Evolutionary conservation across 1,139 yeast genomes (phyloP), one percentile per base, ranked within the genome.

Genomic region (Yamadazyma triangularis): DNA sequence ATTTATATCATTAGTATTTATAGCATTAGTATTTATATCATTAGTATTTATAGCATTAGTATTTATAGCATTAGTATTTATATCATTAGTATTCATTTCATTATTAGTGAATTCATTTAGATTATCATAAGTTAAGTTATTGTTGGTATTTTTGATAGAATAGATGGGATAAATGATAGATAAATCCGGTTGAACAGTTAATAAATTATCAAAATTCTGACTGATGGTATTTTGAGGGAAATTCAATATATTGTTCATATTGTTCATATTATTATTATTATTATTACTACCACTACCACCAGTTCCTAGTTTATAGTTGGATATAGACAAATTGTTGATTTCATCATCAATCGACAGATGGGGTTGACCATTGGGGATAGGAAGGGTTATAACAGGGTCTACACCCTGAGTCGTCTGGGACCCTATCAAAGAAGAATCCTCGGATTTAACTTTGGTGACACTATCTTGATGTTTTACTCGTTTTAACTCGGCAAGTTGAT

Each of bases 161-260:
- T 66, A 65, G 10, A 64, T 61, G 1, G 71, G 71, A 32, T 63
- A 65, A 9, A 64, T 58, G 33, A 65, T 62, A 19, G 60, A 48
- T 15, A 43, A 35, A 20, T 50, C 51, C 33, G 51, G 37, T 35
- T 50, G 34, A 31, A 49, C 25, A 13, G 40, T 47, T 21, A 48
- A 43, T 34, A 55, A 45, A 40, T 58, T 57, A 38, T 56, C 64
- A 31, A 53, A 59, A 33, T 55, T 53, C 32, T 56, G 60, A 21
- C 51, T 50, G 16, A 57, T 47, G 24, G 45, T 39, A 25, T 42
- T 44, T 10, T 30, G 30, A 11, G 44, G 33, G 23, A 33, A 45
- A 31, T 50, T 50, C 19, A 50, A 33, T 4, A 49, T 44, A 33
- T 42, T 47, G 16, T 42, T 45, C 28, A 44, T 43, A 14, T 47